phyloP scores from a whole-genome alignment of 2,329 filamentous ascomycete species.

The Beauveria sp. region DNA sequence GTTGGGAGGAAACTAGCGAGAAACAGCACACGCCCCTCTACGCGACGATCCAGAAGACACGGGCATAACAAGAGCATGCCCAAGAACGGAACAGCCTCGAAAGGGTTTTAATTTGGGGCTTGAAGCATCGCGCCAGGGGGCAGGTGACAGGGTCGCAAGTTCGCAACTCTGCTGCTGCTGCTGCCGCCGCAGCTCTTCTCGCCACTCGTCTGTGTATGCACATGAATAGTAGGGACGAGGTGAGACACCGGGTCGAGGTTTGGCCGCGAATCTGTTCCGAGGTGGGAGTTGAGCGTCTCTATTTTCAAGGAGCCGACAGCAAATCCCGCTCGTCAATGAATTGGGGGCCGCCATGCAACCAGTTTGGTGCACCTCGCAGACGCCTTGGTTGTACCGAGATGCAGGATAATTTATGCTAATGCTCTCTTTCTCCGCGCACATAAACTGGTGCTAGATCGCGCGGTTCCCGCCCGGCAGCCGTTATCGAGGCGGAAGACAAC shows the following conservation, averaged over 20 bases:
- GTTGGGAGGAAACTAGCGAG: not conserved
- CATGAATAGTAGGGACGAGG: not conserved
- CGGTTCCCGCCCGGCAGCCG: not conserved
- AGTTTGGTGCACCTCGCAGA: not conserved
- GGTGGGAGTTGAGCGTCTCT: not conserved
- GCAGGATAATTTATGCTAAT: no score
- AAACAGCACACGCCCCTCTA: not conserved
- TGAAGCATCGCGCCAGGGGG: no score
- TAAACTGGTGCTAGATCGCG: not conserved
- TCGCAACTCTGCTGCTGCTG: no score
- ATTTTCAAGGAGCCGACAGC: not conserved
- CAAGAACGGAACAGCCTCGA: not conserved
- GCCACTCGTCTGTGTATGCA: no score
- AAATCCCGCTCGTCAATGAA: not conserved
- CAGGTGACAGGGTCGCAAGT: not conserved
- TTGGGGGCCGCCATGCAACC: slow-evolving; percentile 2
- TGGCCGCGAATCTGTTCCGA: not conserved
- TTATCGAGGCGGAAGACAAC: no score
- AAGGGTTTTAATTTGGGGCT: not conserved
- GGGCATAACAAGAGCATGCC: not conserved
- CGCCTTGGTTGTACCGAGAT: no score
- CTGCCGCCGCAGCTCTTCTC: no score
- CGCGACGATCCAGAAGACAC: not conserved
- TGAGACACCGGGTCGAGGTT: not conserved
- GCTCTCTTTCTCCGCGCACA: not conserved